Percentiles rank a stretch among this genome's conserved stretches.
These are phyloP conservation scores for Camellia japonica DNA, from an alignment of 148 eudicot genomes.

Conservation along the genomic window DNA sequence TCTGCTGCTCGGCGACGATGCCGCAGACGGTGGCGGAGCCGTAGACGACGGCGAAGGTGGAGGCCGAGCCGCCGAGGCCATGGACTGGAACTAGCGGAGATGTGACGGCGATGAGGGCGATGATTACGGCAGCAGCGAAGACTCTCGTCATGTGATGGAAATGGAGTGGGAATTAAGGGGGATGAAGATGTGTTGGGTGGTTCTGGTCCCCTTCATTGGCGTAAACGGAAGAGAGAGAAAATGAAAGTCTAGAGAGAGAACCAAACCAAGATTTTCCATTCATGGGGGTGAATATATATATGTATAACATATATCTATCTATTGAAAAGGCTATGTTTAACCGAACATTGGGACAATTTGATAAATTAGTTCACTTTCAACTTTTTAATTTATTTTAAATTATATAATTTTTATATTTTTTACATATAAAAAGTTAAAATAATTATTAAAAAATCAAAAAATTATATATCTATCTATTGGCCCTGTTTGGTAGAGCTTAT, in stretches of 20 bases:
- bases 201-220: constrained; percentile 17
- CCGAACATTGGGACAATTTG: no score
- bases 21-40: constrained; percentile 62
- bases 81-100: constrained; percentile 18
- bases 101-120: constrained; percentile 20
- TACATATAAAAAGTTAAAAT: no score
- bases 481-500: no score
- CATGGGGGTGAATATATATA: not conserved
- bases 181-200: not conserved
- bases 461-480: no score
- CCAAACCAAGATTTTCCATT: not conserved
- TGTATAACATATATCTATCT: not conserved
- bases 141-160: constrained; percentile 38
- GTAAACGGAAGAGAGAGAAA: constrained; percentile 3
- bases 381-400: no score
- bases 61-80: constrained; percentile 47
- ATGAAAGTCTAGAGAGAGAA: constrained; percentile 3
- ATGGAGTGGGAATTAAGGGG: constrained; percentile 5
- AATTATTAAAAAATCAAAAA: no score
- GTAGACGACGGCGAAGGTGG: constrained; percentile 48
- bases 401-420: no score
- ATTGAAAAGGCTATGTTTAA: no score
- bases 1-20: constrained; percentile 43
- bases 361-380: no score
- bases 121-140: constrained; percentile 9